These are phyloP conservation scores for Teratosphaeria nubilosa DNA, from an alignment of 2,329 filamentous ascomycete species.

Conservation along the genomic window DNA sequence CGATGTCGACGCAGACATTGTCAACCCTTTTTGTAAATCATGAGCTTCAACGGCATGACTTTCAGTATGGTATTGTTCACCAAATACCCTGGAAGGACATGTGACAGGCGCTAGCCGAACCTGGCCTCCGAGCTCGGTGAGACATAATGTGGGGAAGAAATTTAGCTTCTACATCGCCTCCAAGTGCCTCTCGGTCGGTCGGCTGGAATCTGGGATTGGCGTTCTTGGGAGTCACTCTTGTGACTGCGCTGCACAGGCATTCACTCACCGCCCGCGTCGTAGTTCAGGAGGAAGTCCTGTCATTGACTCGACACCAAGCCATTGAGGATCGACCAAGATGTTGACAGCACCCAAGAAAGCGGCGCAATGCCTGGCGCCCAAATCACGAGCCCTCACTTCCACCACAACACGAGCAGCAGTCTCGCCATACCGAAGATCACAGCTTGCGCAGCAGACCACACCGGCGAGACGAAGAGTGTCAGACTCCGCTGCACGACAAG, in stretches of 20 bases:
- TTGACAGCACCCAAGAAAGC: conserved; percentile 22
- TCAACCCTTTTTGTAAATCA: neutral
- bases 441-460: conserved; percentile 12
- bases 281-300: neutral
- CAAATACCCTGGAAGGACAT: neutral
- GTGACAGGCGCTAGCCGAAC: neutral
- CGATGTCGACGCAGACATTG: conserved; percentile 16
- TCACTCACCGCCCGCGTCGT: neutral
- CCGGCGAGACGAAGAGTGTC: conserved; percentile 23
- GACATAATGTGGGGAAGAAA: neutral
- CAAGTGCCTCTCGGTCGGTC: neutral
- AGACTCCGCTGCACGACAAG: conserved; percentile 32
- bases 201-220: neutral
- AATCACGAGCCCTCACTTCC: conserved; percentile 35
- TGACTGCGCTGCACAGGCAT: neutral
- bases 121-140: neutral
- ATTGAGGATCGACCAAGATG: neutral
- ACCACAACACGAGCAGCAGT: conserved; percentile 30
- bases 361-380: conserved; percentile 25
- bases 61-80: neutral
- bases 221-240: neutral
- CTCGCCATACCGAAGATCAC: conserved; percentile 30
- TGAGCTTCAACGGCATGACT: too few species aligned
- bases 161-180: neutral
- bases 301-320: neutral